Evolutionary conservation across 345 rosid species (phyloP), one percentile per base, ranked within the genome.

Genomic region (Mercurialis annua): DNA sequence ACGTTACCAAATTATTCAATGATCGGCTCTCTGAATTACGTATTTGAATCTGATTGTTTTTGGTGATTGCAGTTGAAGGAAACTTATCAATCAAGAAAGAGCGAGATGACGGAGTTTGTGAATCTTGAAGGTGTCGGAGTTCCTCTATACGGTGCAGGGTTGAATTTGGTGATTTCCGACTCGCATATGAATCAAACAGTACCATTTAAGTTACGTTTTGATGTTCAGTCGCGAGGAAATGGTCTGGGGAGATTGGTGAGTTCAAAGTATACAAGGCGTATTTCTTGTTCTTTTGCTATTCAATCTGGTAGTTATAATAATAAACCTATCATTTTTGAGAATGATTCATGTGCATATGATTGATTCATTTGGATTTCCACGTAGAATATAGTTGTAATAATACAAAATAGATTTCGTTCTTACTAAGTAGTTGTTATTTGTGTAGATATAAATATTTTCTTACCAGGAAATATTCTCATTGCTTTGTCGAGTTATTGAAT

Each of bases 201-300:
- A 42, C 78, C 70, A 18, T 11, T 74, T 42, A 63, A n/a, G 23
- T 26, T 51, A 34, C 62, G 14, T 18, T 69, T 69, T 6, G 69
- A 62, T 21, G 66, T 64, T 5, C 66, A 49, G 23, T 68, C 62
- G 15, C 23, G 33, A 68, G 70, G 73, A 58, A 21, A 68, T 31
- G 70, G 68, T 49, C 70, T 68, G 15, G 73, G 78, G 42, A 58
- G 50, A 63, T 23, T 74, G 73, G 78, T 74, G 23, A 74, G 40
- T 20, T 57, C 70, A 5, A 63, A 38, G 55, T 65, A 64, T 26
- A 48, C 27, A 9, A 57, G 52, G 54, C 73, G 31, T 11, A 52
- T 68, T 18, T 63, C 73, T 49, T 74, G 78, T 21, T 26, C 62
- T 40, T 57, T 68, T 7, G 16, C 52, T 18, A 24, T 59, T 23